phyloP scores from a whole-genome alignment of 2,329 filamentous ascomycete genomes.

The Aspergillus viridinutans region DNA sequence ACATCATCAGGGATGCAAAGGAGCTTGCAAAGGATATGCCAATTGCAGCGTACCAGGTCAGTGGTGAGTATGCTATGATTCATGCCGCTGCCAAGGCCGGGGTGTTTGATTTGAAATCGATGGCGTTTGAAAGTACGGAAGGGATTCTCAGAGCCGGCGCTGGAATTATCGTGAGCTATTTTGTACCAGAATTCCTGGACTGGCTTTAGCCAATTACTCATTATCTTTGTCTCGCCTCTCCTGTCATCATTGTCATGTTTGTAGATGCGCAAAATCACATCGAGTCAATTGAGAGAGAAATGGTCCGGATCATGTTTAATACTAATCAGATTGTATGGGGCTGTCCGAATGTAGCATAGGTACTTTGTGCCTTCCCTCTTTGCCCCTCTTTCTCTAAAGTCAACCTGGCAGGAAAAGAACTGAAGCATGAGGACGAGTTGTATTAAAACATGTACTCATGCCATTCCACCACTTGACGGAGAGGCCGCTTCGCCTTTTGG shows the following conservation, averaged over 20 bases:
- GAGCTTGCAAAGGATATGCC: constrained; percentile 88
- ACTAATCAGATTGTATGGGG: not conserved
- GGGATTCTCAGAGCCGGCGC: constrained; percentile 90
- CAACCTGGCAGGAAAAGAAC: not conserved
- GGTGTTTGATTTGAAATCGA: constrained; percentile 89
- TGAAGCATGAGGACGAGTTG: not conserved
- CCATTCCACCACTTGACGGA: not conserved
- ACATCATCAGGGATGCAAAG: constrained; percentile 97
- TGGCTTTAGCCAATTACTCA: constrained; percentile 44
- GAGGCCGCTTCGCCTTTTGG: not conserved
- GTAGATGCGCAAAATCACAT: not conserved
- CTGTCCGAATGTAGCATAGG: not conserved
- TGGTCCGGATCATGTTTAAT: not conserved
- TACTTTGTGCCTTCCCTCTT: not conserved
- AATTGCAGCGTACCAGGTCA: constrained; percentile 93
- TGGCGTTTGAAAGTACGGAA: constrained; percentile 93
- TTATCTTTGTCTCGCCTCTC: not conserved
- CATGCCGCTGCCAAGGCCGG: constrained; percentile 92
- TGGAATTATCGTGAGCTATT: constrained; percentile 90
- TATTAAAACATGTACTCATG: not conserved
- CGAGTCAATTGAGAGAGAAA: not conserved
- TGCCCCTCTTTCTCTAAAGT: not conserved
- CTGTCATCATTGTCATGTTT: not conserved
- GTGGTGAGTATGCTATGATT: constrained; percentile 96
- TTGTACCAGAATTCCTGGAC: constrained; percentile 72